These are phyloP conservation scores for Linnemannia exigua DNA, from an alignment of 192 early-diverging fungal species.

Conservation along the genomic window DNA sequence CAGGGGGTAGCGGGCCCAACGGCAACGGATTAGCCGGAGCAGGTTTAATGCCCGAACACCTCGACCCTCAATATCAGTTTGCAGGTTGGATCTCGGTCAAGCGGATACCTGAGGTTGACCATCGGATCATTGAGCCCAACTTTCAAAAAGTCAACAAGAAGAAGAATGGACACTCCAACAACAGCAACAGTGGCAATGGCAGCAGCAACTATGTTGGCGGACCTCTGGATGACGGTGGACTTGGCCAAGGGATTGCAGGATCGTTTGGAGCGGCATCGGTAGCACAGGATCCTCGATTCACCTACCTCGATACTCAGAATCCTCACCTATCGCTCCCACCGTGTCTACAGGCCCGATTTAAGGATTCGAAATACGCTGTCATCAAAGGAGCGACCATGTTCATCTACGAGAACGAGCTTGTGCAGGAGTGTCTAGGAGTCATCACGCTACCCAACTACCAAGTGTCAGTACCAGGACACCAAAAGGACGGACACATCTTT, in stretches of 20 bases:
- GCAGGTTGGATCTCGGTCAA: conserved; percentile 55
- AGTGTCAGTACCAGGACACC: conserved; percentile 67
- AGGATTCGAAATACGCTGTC: conserved; percentile 78
- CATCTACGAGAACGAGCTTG: conserved; percentile 84
- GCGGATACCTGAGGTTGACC: conserved; percentile 49
- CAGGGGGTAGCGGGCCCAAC: not conserved
- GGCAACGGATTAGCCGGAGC: conserved; percentile 23
- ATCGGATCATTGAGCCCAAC: conserved; percentile 51
- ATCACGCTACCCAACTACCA: conserved; percentile 78
- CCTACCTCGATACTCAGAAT: conserved; percentile 49
- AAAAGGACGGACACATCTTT: conserved; percentile 76
- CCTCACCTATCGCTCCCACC: conserved; percentile 41
- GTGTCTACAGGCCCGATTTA: conserved; percentile 42
- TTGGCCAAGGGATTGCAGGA: conserved; percentile 32
- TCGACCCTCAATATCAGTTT: conserved; percentile 54
- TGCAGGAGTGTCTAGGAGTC: conserved; percentile 83
- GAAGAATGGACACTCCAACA: conserved; percentile 17
- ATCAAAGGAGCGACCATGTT: conserved; percentile 86
- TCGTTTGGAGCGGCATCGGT: conserved; percentile 19
- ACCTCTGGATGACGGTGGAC: conserved; percentile 18
- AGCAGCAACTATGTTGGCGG: not conserved
- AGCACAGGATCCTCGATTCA: conserved; percentile 40
- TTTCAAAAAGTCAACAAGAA: conserved; percentile 43
- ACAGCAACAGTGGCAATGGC: not conserved
- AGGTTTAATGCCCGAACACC: conserved; percentile 36